A percentile compares a stretch with the other conserved stretches of the same genome.
Conservation (phyloP, 768 basidiomycete genomes). For the Candolleomyces eurysporus region DNA sequence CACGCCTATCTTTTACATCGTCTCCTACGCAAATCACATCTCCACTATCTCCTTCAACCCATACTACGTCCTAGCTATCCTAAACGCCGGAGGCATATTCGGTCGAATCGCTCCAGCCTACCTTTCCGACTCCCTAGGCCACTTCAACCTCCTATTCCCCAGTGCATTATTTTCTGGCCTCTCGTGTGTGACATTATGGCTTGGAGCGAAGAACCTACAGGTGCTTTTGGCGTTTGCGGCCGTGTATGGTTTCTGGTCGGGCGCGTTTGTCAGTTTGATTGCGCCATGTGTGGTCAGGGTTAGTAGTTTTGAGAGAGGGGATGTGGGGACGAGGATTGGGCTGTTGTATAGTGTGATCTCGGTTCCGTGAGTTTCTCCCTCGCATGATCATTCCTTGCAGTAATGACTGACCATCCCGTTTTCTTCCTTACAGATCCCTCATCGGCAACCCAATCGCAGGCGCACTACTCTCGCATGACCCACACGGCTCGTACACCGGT, state of each 20-base stretch:
- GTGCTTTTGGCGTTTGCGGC: slow-evolving; percentile 51
- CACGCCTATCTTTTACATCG: slow-evolving; percentile 71
- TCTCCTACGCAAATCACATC: slow-evolving; percentile 51
- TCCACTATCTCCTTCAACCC: slow-evolving; percentile 30
- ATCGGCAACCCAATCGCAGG: slow-evolving; percentile 67
- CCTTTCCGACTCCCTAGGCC: slow-evolving; percentile 62
- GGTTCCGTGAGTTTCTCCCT: slow-evolving; percentile 58
- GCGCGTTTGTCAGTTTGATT: slow-evolving; percentile 66
- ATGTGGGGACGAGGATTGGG: slow-evolving; percentile 64
- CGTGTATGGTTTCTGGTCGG: slow-evolving; percentile 62
- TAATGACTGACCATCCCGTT: not conserved
- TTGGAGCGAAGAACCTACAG: slow-evolving; percentile 38
- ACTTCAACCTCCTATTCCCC: slow-evolving; percentile 65
- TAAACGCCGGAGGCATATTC: slow-evolving; percentile 67
- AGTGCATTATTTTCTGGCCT: slow-evolving; percentile 62
- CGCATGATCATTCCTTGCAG: not conserved
- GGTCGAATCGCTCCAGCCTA: slow-evolving; percentile 65
- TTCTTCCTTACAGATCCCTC: slow-evolving; percentile 43
- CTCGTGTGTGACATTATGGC: slow-evolving; percentile 58
- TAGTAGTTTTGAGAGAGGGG: slow-evolving; percentile 41
- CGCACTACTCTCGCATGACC: slow-evolving; percentile 41
- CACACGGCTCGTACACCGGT: slow-evolving; percentile 43
- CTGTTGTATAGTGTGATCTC: slow-evolving; percentile 64
- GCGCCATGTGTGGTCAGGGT: slow-evolving; percentile 69
- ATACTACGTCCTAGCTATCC: slow-evolving; percentile 58